phyloP scores from a whole-genome alignment of 208 protist genomes.

The Trypanosoma avium region DNA sequence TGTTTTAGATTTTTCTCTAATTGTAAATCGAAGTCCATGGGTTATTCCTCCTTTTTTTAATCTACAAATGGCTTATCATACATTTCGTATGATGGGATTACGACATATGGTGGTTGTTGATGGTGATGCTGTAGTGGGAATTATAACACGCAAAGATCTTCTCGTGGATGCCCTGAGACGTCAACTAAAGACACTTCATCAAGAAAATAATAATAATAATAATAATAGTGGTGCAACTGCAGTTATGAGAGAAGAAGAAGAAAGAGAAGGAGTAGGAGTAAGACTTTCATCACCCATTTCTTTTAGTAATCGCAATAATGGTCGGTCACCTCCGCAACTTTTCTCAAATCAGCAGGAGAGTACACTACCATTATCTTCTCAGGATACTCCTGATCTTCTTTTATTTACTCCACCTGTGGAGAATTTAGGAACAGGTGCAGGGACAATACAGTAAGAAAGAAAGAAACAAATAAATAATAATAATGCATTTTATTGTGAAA shows the following conservation, averaged over 20 bases:
- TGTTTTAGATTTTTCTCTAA: constrained; percentile 69
- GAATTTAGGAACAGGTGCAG: too few relatives aligned
- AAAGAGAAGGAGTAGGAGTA: too few relatives aligned
- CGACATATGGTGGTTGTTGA: constrained; percentile 93
- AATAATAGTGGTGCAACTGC: neutral
- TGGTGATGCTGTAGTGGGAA: constrained; percentile 76
- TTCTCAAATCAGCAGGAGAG: neutral
- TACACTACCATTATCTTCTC: too few relatives aligned
- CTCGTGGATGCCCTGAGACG: constrained; percentile 64
- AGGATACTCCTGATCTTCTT: constrained; percentile 11
- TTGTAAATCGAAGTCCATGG: constrained; percentile 91
- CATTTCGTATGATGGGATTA: constrained; percentile 92
- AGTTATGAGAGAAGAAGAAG: too few relatives aligned
- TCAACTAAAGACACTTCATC: constrained; percentile 45
- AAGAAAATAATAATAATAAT: neutral
- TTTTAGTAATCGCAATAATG: neutral
- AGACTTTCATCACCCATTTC: neutral
- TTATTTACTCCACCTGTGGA: neutral
- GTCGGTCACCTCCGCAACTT: neutral
- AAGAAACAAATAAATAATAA: neutral
- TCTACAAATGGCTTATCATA: constrained; percentile 82
- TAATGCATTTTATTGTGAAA: too few relatives aligned
- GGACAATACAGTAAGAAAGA: neutral
- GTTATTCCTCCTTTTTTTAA: constrained; percentile 86
- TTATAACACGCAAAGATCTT: constrained; percentile 94